Base-by-base conservation (phyloP, 2,329 filamentous ascomycete genomes). In the Chalaropsis thielavioides region DNA sequence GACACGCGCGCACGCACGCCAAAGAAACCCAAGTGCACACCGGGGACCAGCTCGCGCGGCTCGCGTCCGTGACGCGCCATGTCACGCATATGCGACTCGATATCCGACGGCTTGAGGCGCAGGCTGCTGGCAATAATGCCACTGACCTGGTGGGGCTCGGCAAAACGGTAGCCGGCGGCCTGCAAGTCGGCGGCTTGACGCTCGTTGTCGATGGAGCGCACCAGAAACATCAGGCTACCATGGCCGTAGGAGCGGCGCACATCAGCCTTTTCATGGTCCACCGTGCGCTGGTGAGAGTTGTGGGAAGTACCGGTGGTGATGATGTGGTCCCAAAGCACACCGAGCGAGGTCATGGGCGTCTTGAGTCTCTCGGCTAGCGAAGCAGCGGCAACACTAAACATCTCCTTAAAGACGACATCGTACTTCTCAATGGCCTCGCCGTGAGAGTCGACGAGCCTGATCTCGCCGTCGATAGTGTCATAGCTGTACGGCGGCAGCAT, bases 321-420 rank as follows among this genome's bases (percentile, higher is more conserved):
- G 6, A 94, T 87, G 69, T 90, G 85, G 68, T 92, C 87, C 76
- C 88, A 92, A 0, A 94, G 76, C 10, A 83, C 78, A 4, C 90
- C 90, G 7, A 88, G 74, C 3, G 84, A 79, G 6, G 81, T 78
- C 1, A 92, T 75, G 2, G 81, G 79, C 51, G 82, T 81, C 67
- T 83, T 83, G 68, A 92, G 77, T 63, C 83, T 81, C 13, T 82
- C 78, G 0, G 90, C 88, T 7, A 95, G 80, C n/a, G 85, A 82
- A 5, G 85, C 79, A 0, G 90, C 90, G 1, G 90, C 87, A 10
- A 90, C 79, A 71, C 89, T 95, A 73, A 95, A 95, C 10, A 92
- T 79, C 71, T 95, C 89, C 27, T 89, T 85, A 72, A 95, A 91
- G 1, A 92, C 79, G 17, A 86, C 77, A 41, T 89, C 86, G 72